Evolutionary conservation across 352 stramenopile genomes (phyloP).

Genomic region (Pythium scleroteichum): DNA sequence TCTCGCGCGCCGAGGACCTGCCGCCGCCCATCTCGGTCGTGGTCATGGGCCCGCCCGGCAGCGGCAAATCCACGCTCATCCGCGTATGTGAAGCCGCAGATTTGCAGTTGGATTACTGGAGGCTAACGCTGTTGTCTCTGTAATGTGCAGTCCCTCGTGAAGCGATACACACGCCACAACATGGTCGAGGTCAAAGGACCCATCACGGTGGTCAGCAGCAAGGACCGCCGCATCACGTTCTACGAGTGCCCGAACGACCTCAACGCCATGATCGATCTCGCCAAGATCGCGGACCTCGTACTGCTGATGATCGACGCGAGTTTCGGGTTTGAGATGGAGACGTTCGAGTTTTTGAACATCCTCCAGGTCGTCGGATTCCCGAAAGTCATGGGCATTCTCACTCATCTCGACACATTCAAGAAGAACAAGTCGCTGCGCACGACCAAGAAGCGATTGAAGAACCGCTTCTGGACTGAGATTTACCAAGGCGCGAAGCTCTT

Average conservation of each 20-base stretch:
- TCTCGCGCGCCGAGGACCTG: conserved; percentile 81
- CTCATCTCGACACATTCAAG: conserved; percentile 98
- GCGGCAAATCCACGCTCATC: conserved; percentile 99
- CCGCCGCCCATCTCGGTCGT: conserved; percentile 95
- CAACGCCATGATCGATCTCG: conserved; percentile 94
- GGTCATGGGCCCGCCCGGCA: conserved; percentile 96
- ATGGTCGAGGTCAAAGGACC: conserved; percentile 96
- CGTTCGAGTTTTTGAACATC: conserved; percentile 99
- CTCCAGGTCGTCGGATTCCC: conserved; percentile 93
- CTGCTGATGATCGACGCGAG: conserved; percentile 99
- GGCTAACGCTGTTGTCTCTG: too few relatives aligned
- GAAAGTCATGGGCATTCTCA: conserved; percentile 98
- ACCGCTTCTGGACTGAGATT: conserved; percentile 99
- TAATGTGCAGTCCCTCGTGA: conserved; percentile 96
- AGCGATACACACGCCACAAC: conserved; percentile 99
- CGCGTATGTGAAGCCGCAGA: conserved; percentile 35
- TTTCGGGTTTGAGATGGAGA: conserved; percentile 99
- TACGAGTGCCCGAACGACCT: conserved; percentile 98
- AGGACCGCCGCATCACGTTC: conserved; percentile 98
- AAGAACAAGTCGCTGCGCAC: conserved; percentile 98
- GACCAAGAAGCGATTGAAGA: conserved; percentile 99
- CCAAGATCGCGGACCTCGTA: conserved; percentile 99
- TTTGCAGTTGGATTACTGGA: too few relatives aligned
- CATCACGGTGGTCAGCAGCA: conserved; percentile 98
- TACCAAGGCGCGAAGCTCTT: conserved; percentile 96